These are phyloP conservation scores for Arthrocladium fulminans DNA, from an alignment of 2,329 filamentous ascomycete genomes.

Conservation along the genomic window DNA sequence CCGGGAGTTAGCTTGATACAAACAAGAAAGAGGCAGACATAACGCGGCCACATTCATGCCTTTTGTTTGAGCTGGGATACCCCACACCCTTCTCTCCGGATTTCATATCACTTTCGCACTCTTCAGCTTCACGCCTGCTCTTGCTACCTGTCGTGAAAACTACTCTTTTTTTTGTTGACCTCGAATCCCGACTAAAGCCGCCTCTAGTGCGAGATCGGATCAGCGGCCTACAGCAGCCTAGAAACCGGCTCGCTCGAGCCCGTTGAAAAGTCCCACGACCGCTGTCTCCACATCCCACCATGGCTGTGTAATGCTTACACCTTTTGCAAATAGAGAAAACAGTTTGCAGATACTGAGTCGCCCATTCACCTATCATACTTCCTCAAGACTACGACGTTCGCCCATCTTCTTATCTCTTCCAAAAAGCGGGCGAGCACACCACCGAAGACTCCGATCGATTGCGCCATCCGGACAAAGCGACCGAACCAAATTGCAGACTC, in stretches of 20 bases:
- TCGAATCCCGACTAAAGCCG: background rate
- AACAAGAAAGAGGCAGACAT: too few relatives aligned
- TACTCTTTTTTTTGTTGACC: background rate
- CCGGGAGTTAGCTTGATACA: too few relatives aligned
- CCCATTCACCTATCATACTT: background rate
- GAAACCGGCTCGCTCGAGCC: background rate
- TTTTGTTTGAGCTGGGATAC: background rate
- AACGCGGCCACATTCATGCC: too few relatives aligned
- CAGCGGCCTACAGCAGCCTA: slow-evolving; percentile 3
- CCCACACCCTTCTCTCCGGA: slow-evolving; percentile 5
- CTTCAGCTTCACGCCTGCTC: background rate
- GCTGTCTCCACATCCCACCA: slow-evolving; percentile 3
- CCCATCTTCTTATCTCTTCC: background rate
- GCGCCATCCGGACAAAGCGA: background rate
- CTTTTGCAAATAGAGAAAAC: background rate
- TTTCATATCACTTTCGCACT: background rate
- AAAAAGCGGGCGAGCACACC: background rate
- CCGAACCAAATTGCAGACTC: background rate
- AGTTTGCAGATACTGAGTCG: background rate
- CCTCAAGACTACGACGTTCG: background rate
- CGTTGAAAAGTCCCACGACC: background rate
- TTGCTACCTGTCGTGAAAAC: background rate
- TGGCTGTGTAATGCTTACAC: slow-evolving; percentile 1
- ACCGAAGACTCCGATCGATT: background rate
- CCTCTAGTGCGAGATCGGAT: background rate